Evolutionary conservation across 108 stramenopile species (phyloP), one percentile per base, ranked within the genome.

Genomic region (Conticribra guillardii): DNA sequence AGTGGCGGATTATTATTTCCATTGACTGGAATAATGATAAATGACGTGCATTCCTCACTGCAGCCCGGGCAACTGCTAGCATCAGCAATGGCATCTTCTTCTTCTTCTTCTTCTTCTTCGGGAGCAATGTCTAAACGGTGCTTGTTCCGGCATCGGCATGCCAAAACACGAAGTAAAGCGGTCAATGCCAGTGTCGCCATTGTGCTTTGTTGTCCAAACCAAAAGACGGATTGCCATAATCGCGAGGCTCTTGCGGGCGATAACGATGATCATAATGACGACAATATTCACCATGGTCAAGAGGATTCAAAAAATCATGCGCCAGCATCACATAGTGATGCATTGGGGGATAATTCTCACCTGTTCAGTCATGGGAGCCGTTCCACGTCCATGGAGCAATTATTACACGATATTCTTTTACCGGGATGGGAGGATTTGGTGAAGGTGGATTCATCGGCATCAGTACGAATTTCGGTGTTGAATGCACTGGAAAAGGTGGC

Each of bases 111-210:
- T 2, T 49, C 45, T 4, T 4, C 27, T 26, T 5, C 55, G 2
- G 18, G 3, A 60, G 8, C 7, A 60, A 44, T n/a, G n/a, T 30
- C 54, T 9, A 77, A 69, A 60, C 50, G 54, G 18, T 68, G 75
- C 60, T 44, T 76, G 11, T 48, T 76, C 21, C 55, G 60, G 22
- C 67, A 76, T 34, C 75, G 75, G 31, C 75, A 68, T 61, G 46
- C 75, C 18, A 76, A 68, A 45, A 76, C 60, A 22, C 31, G 75
- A 58, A 51, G 59, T 19, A 41, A 68, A 41, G 75, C 75, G 8
- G 61, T 77, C n/a, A 19, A 51, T 50, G 62, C 76, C 9, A 77
- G 76, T 57, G 45, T 41, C 49, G 76, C 60, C 0, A 77, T 77
- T 37, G 60, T 69, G 0, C 17, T 69, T 29, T 77, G 76, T 46